Conservation (phyloP, 2,329 filamentous ascomycete species). For the Cercospora canescens region DNA sequence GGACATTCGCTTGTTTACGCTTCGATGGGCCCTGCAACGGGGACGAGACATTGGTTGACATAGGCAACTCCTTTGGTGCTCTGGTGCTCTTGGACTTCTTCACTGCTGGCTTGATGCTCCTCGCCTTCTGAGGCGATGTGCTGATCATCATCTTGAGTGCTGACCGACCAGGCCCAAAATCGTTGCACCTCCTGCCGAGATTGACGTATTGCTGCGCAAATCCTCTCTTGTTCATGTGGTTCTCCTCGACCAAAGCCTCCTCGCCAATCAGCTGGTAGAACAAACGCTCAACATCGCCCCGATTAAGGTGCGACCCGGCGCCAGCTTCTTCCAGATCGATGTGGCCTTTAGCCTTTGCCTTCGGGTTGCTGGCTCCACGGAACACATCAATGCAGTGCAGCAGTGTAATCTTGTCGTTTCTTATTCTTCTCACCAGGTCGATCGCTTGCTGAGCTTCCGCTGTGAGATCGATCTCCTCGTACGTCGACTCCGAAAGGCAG, state of each 20-base stretch:
- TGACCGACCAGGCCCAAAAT: conserved; percentile 48
- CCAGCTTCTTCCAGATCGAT: conserved; percentile 62
- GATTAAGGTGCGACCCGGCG: conserved; percentile 66
- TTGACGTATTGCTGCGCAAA: conserved; percentile 75
- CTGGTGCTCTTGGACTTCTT: conserved; percentile 38
- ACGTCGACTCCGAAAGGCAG: conserved; percentile 71
- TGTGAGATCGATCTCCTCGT: conserved; percentile 75
- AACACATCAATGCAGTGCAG: conserved; percentile 83
- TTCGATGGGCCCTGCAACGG: conserved; percentile 54
- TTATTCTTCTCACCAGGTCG: conserved; percentile 61
- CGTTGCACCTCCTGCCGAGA: conserved; percentile 46
- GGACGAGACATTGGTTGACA: conserved; percentile 68
- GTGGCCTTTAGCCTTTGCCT: conserved; percentile 55
- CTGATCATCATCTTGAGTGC: conserved; percentile 57
- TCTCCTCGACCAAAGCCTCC: conserved; percentile 68
- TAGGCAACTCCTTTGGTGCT: conserved; percentile 50
- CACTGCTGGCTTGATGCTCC: conserved; percentile 35
- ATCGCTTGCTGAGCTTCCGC: conserved; percentile 71
- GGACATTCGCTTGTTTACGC: conserved; percentile 33
- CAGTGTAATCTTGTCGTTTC: conserved; percentile 66
- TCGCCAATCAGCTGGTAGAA: conserved; percentile 75
- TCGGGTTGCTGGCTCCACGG: conserved; percentile 66
- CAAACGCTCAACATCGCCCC: conserved; percentile 79
- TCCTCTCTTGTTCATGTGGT: conserved; percentile 44
- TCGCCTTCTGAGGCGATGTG: conserved; percentile 27